Evolutionary conservation across 202 grass and related monocot species (phyloP).

Genomic region (Bolboschoenoplectus hybrid): DNA sequence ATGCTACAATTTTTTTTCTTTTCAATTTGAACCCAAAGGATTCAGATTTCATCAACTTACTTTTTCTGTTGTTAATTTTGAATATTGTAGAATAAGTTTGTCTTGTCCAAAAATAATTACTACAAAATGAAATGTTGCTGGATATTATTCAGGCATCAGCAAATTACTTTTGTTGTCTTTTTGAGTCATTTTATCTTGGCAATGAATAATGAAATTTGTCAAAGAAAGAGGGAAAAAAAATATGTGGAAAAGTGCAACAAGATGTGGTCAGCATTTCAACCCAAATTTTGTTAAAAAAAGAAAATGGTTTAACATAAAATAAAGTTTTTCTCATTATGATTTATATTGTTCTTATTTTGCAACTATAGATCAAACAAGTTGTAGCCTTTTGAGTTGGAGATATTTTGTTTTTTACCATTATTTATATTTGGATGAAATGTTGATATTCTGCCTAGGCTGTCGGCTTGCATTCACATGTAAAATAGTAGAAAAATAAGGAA

Average conservation of each 20-base stretch:
- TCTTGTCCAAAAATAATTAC: background rate
- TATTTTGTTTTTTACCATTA: background rate
- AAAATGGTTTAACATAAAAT: background rate
- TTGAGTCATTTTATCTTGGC: background rate
- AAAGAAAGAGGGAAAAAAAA: background rate
- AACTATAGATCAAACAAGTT: background rate
- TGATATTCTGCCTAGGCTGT: background rate
- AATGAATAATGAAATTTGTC: background rate
- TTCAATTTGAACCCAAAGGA: background rate
- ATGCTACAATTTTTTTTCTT: constrained; percentile 5
- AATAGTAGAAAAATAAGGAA: background rate
- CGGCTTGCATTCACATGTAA: background rate
- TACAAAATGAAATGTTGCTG: background rate
- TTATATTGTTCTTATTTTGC: background rate
- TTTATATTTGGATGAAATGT: background rate
- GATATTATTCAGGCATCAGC: constrained; percentile 32
- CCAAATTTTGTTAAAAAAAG: background rate
- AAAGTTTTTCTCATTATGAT: background rate
- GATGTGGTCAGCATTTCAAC: background rate
- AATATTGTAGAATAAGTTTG: background rate
- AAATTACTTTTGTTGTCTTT: background rate
- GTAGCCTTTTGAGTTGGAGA: background rate
- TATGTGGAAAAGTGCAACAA: background rate
- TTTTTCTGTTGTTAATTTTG: background rate
- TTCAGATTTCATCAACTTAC: background rate